These are phyloP conservation scores for Thielaviopsis euricoi DNA, from an alignment of 2,329 filamentous ascomycete species.

Conservation along the genomic window DNA sequence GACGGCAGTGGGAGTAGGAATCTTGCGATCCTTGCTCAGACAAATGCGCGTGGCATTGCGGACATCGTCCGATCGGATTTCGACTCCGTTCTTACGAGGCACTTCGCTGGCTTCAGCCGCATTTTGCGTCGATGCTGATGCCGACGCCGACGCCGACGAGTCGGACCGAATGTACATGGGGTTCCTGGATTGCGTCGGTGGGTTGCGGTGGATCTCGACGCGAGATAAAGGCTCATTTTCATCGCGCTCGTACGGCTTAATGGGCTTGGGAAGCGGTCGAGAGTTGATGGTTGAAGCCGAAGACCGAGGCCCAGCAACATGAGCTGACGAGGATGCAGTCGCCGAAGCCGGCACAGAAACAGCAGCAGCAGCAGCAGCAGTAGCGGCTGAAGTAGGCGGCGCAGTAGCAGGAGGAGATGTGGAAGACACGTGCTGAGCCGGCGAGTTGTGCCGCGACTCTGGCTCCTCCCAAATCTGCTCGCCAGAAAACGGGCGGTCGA, in stretches of 20 bases:
- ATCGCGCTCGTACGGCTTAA: constrained; percentile 22
- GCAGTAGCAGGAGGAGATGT: neutral
- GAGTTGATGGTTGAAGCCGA: constrained; percentile 2
- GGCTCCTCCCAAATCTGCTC: constrained; percentile 87
- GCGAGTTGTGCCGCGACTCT: constrained; percentile 23
- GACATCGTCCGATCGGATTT: constrained; percentile 77
- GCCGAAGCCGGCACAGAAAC: neutral
- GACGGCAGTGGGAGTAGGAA: constrained; percentile 79
- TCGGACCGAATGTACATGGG: constrained; percentile 41
- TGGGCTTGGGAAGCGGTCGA: constrained; percentile 23
- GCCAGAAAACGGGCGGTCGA: constrained; percentile 50
- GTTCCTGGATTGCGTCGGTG: constrained; percentile 68
- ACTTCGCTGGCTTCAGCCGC: neutral
- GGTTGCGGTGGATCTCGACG: constrained; percentile 70
- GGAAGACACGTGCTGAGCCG: constrained; percentile 11
- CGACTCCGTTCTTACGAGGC: constrained; percentile 51
- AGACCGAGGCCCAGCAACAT: constrained; percentile 1
- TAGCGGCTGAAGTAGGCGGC: neutral
- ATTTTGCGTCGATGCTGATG: neutral
- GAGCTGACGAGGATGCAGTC: neutral
- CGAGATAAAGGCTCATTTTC: constrained; percentile 28
- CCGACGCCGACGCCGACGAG: neutral
- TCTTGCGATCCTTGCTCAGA: constrained; percentile 60
- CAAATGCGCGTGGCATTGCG: constrained; percentile 79
- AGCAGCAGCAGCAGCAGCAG: neutral